Percentiles rank a stretch among this genome's conserved stretches.
Conservation (phyloP, 129 eudicot species). For the Logfia minima region DNA sequence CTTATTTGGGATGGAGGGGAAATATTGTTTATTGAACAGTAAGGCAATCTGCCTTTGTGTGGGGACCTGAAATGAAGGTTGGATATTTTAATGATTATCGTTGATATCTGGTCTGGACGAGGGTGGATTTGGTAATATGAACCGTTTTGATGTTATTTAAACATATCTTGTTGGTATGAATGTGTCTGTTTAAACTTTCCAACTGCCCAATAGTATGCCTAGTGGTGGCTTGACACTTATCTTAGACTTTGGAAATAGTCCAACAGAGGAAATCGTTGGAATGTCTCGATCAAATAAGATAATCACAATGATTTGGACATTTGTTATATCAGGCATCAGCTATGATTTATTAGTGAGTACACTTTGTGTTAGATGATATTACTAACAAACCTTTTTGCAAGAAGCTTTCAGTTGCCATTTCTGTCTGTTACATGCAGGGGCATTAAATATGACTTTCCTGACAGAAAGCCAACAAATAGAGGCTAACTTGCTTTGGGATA, state of each 20-base stretch:
- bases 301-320: background rate
- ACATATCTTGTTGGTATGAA: conserved; percentile 1
- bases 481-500: background rate
- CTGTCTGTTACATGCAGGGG: background rate
- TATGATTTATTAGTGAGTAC: background rate
- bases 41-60: background rate
- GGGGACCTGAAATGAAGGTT: background rate
- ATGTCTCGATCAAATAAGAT: background rate
- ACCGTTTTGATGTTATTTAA: background rate
- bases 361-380: background rate
- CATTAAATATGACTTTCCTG: background rate
- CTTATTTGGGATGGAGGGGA: background rate
- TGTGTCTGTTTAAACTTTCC: background rate
- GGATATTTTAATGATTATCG: background rate
- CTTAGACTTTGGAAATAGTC: conserved; percentile 1
- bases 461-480: conserved; percentile 22
- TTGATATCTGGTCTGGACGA: background rate
- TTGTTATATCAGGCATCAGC: background rate
- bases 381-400: background rate
- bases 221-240: background rate
- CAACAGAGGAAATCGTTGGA: background rate
- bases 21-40: background rate
- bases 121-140: background rate
- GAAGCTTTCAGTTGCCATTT: background rate
- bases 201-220: background rate